These are phyloP conservation scores for Capillidium rhysosporum DNA, from an alignment of 371 early-diverging fungal species.

Conservation along the genomic window DNA sequence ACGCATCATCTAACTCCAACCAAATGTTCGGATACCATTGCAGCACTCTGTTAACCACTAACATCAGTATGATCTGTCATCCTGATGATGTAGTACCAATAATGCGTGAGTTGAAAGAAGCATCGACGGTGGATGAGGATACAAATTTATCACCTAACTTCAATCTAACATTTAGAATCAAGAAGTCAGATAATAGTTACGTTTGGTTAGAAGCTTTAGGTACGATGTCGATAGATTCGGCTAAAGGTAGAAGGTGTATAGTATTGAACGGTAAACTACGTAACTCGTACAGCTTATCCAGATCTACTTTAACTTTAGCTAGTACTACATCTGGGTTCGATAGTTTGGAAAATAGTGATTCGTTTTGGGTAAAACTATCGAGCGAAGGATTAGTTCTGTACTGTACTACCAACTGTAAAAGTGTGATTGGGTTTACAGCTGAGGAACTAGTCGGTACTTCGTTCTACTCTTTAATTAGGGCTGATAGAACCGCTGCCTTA, in stretches of 20 bases:
- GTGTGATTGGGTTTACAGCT: slow-evolving; percentile 14
- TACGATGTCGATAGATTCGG: slow-evolving; percentile 24
- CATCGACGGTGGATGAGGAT: slow-evolving; percentile 11
- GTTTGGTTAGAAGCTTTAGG: slow-evolving; percentile 41
- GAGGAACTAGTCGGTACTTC: slow-evolving; percentile 23
- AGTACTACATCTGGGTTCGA: too few relatives aligned
- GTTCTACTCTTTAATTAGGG: slow-evolving; percentile 28
- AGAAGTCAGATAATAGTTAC: slow-evolving; percentile 27
- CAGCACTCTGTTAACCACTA: slow-evolving; percentile 31
- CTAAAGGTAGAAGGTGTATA: slow-evolving; percentile 36
- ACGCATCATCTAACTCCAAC: slow-evolving; percentile 23
- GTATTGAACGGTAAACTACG: slow-evolving; percentile 32
- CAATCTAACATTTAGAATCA: slow-evolving; percentile 29
- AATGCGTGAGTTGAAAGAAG: slow-evolving; percentile 37
- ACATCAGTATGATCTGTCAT: slow-evolving; percentile 31
- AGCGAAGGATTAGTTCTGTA: slow-evolving; percentile 35
- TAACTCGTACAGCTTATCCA: slow-evolving; percentile 17
- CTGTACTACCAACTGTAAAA: slow-evolving; percentile 16
- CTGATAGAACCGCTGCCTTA: slow-evolving; percentile 25
- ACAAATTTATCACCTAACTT: slow-evolving; percentile 17
- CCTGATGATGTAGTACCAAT: slow-evolving; percentile 36
- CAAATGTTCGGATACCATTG: slow-evolving; percentile 25
- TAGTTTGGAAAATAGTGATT: slow-evolving; percentile 10
- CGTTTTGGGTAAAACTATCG: slow-evolving; percentile 41
- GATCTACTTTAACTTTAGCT: slow-evolving; percentile 11